Evolutionary conservation across 139 green algal species (phyloP), one percentile per base, ranked within the genome.

Genomic region (Pycnococcus provasolii): DNA sequence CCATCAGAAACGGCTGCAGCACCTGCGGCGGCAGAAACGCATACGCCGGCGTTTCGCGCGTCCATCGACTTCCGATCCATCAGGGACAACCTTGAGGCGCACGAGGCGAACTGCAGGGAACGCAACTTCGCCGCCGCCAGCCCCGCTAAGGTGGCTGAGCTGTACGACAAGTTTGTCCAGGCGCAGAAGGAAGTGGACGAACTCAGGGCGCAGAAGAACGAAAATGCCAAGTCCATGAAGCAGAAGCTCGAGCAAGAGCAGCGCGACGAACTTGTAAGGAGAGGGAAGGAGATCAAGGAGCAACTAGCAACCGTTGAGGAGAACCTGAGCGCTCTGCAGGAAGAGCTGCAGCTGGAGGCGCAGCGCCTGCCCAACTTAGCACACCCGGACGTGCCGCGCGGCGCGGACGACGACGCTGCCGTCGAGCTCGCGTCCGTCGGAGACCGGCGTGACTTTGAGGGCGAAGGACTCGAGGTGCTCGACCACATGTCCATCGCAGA

Each of bases 311-410:
- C 8, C 0, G 9, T 94, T 26, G 92, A 98, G 67, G 71, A 46
- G 69, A 71, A 71, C 2, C 53, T 80, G 37, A 48, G 9, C 37
- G 58, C 43, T 1, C 41, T 90, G 5, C 83, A 96, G 58, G 73
- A 73, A 4, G 66, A 70, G 46, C 77, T 99, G 77, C 93, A 99
- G 78, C 50, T 57, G 0, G 91, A 97, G 70, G 93, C 83, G 0
- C 90, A 97, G 75, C 76, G 77, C 9, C 72, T 99, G 6, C 93
- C 93, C 43, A 99, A 99, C 83, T 13, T 89, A 41, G 94, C 89
- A 13, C 93, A 99, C 75, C 91, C 92, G 0, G 80, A 81, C 2
- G 82, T 87, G 42, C 91, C 93, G 0, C 45, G 87, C 1, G 91
- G 90, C 37, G 89, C 83, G 0, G 91, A 97, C 58, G 88, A 94